These are phyloP conservation scores for Erythrobasidium hasegawianum DNA, from an alignment of 1,284 basidiomycete species.

Conservation along the genomic window DNA sequence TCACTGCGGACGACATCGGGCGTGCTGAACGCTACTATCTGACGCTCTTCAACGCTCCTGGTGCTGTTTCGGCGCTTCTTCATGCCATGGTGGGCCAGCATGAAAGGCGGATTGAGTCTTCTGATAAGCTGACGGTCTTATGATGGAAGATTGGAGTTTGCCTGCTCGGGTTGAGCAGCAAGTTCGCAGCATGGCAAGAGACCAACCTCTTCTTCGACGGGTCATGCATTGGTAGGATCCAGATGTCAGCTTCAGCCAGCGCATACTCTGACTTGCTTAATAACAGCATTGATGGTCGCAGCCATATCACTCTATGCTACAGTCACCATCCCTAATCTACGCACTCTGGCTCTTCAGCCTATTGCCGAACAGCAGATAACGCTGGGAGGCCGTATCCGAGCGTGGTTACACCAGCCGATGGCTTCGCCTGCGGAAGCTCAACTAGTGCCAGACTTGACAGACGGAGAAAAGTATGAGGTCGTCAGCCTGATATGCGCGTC, in stretches of 20 bases:
- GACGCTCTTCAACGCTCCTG: slow-evolving; percentile 30
- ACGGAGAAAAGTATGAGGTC: slow-evolving; percentile 10
- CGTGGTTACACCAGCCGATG: slow-evolving; percentile 23
- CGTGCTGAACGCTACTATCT: slow-evolving; percentile 34
- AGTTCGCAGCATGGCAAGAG: slow-evolving; percentile 29
- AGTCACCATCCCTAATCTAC: slow-evolving; percentile 35
- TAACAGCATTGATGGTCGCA: slow-evolving; percentile 17
- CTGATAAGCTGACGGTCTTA: too few species aligned
- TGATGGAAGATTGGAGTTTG: slow-evolving; percentile 26
- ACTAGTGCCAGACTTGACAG: slow-evolving; percentile 20
- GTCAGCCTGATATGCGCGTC: slow-evolving; percentile 27
- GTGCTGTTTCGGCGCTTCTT: slow-evolving; percentile 25
- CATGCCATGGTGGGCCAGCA: slow-evolving; percentile 27
- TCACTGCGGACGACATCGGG: slow-evolving; percentile 16
- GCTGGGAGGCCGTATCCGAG: slow-evolving; percentile 12
- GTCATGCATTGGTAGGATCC: slow-evolving; percentile 17
- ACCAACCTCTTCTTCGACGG: slow-evolving; percentile 34
- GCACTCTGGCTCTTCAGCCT: slow-evolving; percentile 18
- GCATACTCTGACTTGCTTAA: background rate
- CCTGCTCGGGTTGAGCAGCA: slow-evolving; percentile 26
- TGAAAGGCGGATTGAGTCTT: too few species aligned
- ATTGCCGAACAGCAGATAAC: slow-evolving; percentile 22
- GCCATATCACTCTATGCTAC: slow-evolving; percentile 31
- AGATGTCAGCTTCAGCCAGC: background rate
- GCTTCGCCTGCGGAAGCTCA: slow-evolving; percentile 4